These are phyloP conservation scores for Colletotrichum sp. DNA, from an alignment of 2,329 filamentous ascomycete genomes.

Conservation along the genomic window DNA sequence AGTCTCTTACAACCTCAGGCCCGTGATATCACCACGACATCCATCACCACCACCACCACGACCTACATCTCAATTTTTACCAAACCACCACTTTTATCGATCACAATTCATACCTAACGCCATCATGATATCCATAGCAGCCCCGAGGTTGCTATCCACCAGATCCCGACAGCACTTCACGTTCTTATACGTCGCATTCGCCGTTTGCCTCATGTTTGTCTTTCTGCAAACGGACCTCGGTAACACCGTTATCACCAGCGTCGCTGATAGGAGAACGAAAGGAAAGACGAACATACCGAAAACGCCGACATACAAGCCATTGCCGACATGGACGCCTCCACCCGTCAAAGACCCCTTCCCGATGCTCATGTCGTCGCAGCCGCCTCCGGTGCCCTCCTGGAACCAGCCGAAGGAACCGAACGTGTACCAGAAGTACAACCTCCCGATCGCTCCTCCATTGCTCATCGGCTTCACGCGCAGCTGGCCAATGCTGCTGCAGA, in stretches of 20 bases:
- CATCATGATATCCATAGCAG: constrained; percentile 9
- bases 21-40: neutral
- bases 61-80: neutral
- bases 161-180: neutral
- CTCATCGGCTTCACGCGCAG: constrained; percentile 64
- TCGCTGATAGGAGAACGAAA: neutral
- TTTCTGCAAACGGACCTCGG: neutral
- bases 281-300: neutral
- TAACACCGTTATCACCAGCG: neutral
- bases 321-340: constrained; percentile 31
- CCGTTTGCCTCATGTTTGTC: neutral
- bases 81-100: neutral
- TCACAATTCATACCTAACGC: neutral
- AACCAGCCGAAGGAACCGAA: constrained; percentile 40
- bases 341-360: constrained; percentile 49
- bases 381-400: constrained; percentile 49
- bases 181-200: neutral
- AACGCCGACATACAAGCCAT: constrained; percentile 10
- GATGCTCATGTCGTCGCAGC: constrained; percentile 35
- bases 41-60: neutral
- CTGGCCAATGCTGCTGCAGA: constrained; percentile 60
- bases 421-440: constrained; percentile 42
- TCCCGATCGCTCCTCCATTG: constrained; percentile 51
- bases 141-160: neutral
- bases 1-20: neutral